phyloP scores from a whole-genome alignment of 1,284 basidiomycete species.

The Apiotrichum montevideense region DNA sequence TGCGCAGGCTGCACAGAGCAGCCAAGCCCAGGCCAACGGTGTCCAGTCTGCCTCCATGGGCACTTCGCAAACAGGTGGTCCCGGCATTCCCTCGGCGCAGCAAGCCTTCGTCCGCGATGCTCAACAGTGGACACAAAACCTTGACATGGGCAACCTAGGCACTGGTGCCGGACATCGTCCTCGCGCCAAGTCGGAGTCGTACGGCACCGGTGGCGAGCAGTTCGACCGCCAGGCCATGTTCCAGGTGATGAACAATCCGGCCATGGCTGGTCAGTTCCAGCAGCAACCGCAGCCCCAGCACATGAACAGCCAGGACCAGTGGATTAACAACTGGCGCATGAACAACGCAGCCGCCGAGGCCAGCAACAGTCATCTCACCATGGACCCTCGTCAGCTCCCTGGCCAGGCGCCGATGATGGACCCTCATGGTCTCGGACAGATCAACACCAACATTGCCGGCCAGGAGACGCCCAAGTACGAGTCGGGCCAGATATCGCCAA shows the following conservation, averaged over 20 bases:
- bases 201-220: slow-evolving; percentile 21
- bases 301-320: slow-evolving; percentile 10
- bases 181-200: slow-evolving; percentile 42
- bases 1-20: not conserved
- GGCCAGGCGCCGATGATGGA: slow-evolving; percentile 20
- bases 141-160: slow-evolving; percentile 3
- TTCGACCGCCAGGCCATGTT: slow-evolving; percentile 35
- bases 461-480: slow-evolving; percentile 24
- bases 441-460: slow-evolving; percentile 9
- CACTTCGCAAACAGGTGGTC: not conserved
- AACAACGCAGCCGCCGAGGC: slow-evolving; percentile 8
- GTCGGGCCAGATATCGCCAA: slow-evolving; percentile 38
- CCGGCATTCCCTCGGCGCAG: not conserved
- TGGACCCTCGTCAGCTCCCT: slow-evolving; percentile 38
- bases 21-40: not conserved
- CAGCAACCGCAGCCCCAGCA: not conserved
- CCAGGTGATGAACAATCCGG: slow-evolving; percentile 18
- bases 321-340: slow-evolving; percentile 20
- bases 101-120: not conserved
- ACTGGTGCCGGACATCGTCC: slow-evolving; percentile 17
- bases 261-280: slow-evolving; percentile 2
- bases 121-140: slow-evolving; percentile 8
- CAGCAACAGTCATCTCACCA: slow-evolving; percentile 11
- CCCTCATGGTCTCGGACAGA: slow-evolving; percentile 14
- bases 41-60: not conserved